A percentile compares a stretch with the other conserved stretches of the same genome.
Evolutionary conservation across 2,329 filamentous ascomycete genomes (phyloP).

Genomic region (Mycosphaerella arachidis): DNA sequence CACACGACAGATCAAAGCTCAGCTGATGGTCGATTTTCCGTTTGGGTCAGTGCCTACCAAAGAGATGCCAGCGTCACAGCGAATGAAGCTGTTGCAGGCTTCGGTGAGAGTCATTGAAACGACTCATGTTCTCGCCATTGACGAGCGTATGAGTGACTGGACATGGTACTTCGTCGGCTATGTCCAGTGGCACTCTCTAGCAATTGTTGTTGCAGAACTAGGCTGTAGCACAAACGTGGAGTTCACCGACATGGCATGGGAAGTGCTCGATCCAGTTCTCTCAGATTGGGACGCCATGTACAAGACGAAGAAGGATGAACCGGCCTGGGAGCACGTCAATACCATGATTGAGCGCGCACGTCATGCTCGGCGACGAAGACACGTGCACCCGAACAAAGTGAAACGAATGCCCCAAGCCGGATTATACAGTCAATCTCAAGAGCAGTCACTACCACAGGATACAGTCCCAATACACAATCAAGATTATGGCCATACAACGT

Average conservation of each 20-base stretch:
- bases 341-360: conserved; percentile 23
- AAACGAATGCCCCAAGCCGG: neutral
- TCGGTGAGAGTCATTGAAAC: conserved; percentile 25
- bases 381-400: neutral
- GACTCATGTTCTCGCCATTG: conserved; percentile 19
- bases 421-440: conserved; percentile 1
- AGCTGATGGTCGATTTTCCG: conserved; percentile 27
- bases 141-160: conserved; percentile 18
- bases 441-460: neutral
- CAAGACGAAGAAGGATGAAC: conserved; percentile 20
- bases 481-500: neutral
- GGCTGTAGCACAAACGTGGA: conserved; percentile 21
- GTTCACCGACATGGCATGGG: conserved; percentile 25
- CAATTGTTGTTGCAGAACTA: conserved; percentile 27
- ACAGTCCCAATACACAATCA: neutral
- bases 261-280: conserved; percentile 25
- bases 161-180: conserved; percentile 27
- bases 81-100: conserved; percentile 19
- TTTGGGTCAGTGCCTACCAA: conserved; percentile 19
- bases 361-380: conserved; percentile 10
- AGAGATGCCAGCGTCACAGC: conserved; percentile 18
- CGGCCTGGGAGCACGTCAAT: conserved; percentile 30
- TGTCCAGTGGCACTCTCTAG: conserved; percentile 29
- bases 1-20: conserved; percentile 19
- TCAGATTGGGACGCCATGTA: conserved; percentile 26